These are phyloP conservation scores for Vaccinium corymbosum DNA, from an alignment of 148 eudicot genomes.

Conservation along the genomic window DNA sequence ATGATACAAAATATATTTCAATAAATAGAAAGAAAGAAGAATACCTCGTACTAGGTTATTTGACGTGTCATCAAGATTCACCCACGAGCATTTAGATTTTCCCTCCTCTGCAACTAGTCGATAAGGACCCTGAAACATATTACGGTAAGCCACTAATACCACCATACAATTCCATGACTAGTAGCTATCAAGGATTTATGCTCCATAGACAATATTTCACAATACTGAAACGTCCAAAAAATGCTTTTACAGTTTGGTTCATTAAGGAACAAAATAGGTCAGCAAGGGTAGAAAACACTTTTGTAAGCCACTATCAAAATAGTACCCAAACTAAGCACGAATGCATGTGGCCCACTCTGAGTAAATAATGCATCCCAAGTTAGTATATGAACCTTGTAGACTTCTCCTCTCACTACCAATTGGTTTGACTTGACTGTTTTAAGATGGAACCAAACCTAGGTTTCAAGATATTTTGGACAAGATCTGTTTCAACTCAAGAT, in stretches of 20 bases:
- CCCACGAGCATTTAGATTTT: slow-evolving; percentile 87
- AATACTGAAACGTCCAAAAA: not conserved
- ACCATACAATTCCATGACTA: not conserved
- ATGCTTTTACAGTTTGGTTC: not conserved
- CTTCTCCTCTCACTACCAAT: not conserved
- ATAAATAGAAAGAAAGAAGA: slow-evolving; percentile 9
- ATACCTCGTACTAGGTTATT: slow-evolving; percentile 75
- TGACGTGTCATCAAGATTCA: slow-evolving; percentile 76
- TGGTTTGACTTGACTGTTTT: not conserved
- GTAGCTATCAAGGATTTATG: not conserved
- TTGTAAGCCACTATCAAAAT: not conserved
- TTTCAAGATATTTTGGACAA: not conserved
- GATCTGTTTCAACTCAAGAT: not conserved
- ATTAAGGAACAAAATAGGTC: not conserved
- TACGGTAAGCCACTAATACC: not conserved
- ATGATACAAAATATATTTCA: not conserved
- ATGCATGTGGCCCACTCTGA: not conserved
- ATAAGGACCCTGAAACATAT: slow-evolving; percentile 69
- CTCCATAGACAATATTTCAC: not conserved
- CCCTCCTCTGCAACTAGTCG: slow-evolving; percentile 97
- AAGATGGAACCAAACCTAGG: not conserved
- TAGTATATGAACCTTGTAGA: not conserved
- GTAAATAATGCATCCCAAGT: not conserved
- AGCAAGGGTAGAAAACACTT: not conserved
- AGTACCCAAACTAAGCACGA: not conserved